Conservation (phyloP, 495 filamentous ascomycete species). For the Apiosordaria backusii region DNA sequence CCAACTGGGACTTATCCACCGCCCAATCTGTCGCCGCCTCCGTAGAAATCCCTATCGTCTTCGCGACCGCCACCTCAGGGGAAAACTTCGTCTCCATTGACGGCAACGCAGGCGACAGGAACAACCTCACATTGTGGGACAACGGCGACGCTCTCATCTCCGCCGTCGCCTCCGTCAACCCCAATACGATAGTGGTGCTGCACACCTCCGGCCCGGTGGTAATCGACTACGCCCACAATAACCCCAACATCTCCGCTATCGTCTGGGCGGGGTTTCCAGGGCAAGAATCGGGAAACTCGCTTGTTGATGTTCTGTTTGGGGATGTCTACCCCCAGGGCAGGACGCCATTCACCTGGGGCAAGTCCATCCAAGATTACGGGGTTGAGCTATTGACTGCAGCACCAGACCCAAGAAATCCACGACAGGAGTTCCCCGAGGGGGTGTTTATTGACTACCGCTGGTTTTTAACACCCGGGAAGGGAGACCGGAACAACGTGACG, state of each 20-base stretch:
- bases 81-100: constrained; percentile 59
- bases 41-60: constrained; percentile 48
- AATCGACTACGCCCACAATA: constrained; percentile 42
- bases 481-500: constrained; percentile 24
- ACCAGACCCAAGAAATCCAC: constrained; percentile 28
- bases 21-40: constrained; percentile 37
- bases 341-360: constrained; percentile 53
- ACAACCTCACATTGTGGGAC: constrained; percentile 47
- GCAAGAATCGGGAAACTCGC: constrained; percentile 53
- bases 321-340: constrained; percentile 49
- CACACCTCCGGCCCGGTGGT: constrained; percentile 52
- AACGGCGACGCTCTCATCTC: constrained; percentile 51
- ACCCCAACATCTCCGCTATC: constrained; percentile 58
- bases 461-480: constrained; percentile 25
- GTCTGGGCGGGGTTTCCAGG: constrained; percentile 53
- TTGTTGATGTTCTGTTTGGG: constrained; percentile 52
- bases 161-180: constrained; percentile 45
- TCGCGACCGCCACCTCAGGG: constrained; percentile 52
- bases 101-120: constrained; percentile 55
- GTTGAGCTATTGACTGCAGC: constrained; percentile 35
- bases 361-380: constrained; percentile 49
- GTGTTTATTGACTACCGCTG: constrained; percentile 52
- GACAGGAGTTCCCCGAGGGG: constrained; percentile 46
- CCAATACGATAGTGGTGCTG: constrained; percentile 54
- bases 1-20: constrained; percentile 37